Conservation (phyloP, 495 filamentous ascomycete genomes). For the Penicillium salamii region DNA sequence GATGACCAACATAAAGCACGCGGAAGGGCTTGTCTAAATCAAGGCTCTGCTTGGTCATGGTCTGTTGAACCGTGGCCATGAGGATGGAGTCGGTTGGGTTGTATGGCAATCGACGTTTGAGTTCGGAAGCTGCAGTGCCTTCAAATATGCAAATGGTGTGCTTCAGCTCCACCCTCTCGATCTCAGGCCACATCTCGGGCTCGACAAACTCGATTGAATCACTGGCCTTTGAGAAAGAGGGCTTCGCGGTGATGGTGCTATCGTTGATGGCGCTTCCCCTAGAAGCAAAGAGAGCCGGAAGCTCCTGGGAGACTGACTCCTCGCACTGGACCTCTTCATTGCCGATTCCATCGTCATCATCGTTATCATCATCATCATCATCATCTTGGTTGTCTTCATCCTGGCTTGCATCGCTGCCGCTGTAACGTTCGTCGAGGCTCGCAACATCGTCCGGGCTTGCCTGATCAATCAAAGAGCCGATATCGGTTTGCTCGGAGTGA, state of each 20-base stretch:
- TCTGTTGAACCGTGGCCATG: conserved; percentile 64
- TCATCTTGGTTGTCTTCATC: conserved; percentile 30
- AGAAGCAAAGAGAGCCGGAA: conserved; percentile 39
- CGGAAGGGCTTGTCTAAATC: conserved; percentile 64
- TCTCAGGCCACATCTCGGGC: conserved; percentile 48
- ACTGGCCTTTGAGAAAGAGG: conserved; percentile 32
- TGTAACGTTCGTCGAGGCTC: conserved; percentile 44
- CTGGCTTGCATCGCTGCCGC: conserved; percentile 31
- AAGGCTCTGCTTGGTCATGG: conserved; percentile 64
- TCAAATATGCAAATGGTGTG: conserved; percentile 60
- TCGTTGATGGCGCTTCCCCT: conserved; percentile 37
- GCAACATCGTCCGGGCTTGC: conserved; percentile 45
- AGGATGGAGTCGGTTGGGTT: conserved; percentile 30
- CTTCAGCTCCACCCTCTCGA: conserved; percentile 57
- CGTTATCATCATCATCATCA: conserved; percentile 17
- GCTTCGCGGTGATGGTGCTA: conserved; percentile 41
- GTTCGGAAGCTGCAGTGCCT: conserved; percentile 47
- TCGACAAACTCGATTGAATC: conserved; percentile 62
- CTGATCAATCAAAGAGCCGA: conserved; percentile 45
- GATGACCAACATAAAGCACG: conserved; percentile 65
- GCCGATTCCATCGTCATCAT: conserved; percentile 21
- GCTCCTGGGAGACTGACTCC: conserved; percentile 39
- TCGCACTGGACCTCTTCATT: conserved; percentile 28
- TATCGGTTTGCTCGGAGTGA: conserved; percentile 45
- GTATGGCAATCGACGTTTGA: conserved; percentile 39